A percentile compares a stretch with the other conserved stretches of the same genome.
Evolutionary conservation across 2,329 filamentous ascomycete species (phyloP).

Genomic region (Chrysosporium keratinophilum): DNA sequence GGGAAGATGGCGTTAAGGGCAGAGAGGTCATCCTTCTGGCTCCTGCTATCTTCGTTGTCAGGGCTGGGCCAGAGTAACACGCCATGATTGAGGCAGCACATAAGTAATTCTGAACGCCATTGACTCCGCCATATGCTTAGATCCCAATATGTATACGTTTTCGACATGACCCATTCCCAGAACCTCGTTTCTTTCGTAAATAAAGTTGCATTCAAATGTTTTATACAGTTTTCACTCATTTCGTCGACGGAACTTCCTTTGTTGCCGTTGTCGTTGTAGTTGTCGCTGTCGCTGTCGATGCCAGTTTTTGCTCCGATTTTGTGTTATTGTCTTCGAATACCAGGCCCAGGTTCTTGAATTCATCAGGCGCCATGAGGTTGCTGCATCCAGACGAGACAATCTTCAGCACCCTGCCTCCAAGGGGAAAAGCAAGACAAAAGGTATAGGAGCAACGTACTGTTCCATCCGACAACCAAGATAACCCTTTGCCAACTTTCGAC

Average conservation of each 20-base stretch:
- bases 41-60: too few species aligned
- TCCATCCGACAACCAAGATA: constrained; percentile 95
- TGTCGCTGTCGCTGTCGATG: neutral
- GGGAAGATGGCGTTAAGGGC: too few species aligned
- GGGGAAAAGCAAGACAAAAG: constrained; percentile 1
- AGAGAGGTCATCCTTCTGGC: too few species aligned
- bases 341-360: constrained; percentile 89
- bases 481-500: constrained; percentile 72
- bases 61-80: too few species aligned
- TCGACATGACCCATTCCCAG: neutral
- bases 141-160: neutral
- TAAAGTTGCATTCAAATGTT: too few species aligned
- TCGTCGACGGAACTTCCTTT: neutral
- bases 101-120: neutral
- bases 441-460: constrained; percentile 47
- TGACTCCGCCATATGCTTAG: neutral
- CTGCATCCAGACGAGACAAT: constrained; percentile 34
- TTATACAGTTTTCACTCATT: neutral
- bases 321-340: constrained; percentile 38
- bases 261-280: neutral
- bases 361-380: constrained; percentile 91
- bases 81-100: too few species aligned
- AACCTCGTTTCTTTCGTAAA: too few species aligned
- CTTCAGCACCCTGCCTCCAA: neutral
- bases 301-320: constrained; percentile 10